Evolutionary conservation across 352 stramenopile species (phyloP).

Genomic region (Globisporangium takayamanum): DNA sequence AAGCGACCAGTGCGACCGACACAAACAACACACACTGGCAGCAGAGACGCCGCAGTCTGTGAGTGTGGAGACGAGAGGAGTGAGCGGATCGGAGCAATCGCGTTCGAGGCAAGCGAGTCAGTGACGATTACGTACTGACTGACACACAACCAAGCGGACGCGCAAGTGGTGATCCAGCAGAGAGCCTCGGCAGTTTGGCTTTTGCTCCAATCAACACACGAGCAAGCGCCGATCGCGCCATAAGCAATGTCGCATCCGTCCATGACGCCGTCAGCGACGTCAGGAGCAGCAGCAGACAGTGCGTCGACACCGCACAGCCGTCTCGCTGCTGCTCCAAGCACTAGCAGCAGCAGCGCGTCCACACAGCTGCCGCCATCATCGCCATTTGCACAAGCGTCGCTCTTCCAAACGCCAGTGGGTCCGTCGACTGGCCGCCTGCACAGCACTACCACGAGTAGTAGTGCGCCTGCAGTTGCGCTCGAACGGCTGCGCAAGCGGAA

Average conservation of each 20-base stretch:
- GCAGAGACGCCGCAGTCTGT: too few species aligned
- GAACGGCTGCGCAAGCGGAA: conserved; percentile 31
- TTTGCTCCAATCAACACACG: too few species aligned
- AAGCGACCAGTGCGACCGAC: too few species aligned
- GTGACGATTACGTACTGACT: too few species aligned
- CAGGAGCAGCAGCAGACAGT: not conserved
- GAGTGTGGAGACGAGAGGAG: too few species aligned
- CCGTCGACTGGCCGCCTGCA: too few species aligned
- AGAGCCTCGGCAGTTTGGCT: not conserved
- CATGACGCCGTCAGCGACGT: not conserved
- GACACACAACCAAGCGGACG: too few species aligned
- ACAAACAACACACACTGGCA: too few species aligned
- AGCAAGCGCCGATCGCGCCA: not conserved
- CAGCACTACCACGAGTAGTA: not conserved
- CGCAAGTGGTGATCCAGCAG: too few species aligned
- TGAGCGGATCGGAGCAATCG: too few species aligned
- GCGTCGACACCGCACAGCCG: not conserved
- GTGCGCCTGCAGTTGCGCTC: conserved; percentile 2
- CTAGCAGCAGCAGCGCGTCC: not conserved
- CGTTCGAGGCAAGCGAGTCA: too few species aligned
- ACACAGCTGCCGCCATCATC: not conserved
- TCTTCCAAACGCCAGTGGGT: conserved; percentile 12
- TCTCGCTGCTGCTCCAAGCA: not conserved
- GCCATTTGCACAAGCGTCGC: conserved; percentile 8
- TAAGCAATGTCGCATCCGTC: conserved; percentile 1